Percentiles rank a stretch among this genome's conserved stretches.
Evolutionary conservation across 495 filamentous ascomycete genomes (phyloP).

Genomic region (Penicillium samsonianum): DNA sequence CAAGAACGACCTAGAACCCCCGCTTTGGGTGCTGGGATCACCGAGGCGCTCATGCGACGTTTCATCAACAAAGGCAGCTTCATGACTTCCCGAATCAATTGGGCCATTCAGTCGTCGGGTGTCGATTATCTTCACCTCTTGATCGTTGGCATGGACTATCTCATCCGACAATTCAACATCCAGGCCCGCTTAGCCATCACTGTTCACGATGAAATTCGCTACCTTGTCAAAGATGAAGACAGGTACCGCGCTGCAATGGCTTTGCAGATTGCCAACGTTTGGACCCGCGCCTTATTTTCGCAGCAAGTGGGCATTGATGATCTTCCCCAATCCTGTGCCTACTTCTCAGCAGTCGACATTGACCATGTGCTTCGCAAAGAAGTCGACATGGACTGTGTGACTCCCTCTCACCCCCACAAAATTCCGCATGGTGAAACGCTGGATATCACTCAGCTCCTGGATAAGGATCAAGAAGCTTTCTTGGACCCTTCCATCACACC

Average conservation of each 20-base stretch:
- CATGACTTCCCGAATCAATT: slow-evolving; percentile 96
- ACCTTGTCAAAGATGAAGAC: slow-evolving; percentile 82
- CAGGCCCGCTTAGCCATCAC: slow-evolving; percentile 85
- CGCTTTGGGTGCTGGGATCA: slow-evolving; percentile 94
- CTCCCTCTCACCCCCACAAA: slow-evolving; percentile 74
- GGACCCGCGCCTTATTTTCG: slow-evolving; percentile 95
- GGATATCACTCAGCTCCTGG: slow-evolving; percentile 73
- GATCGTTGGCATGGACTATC: slow-evolving; percentile 92
- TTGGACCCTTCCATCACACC: slow-evolving; percentile 66
- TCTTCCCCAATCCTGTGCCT: slow-evolving; percentile 89
- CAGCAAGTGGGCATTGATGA: slow-evolving; percentile 97
- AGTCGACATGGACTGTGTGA: slow-evolving; percentile 96
- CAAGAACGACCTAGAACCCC: slow-evolving; percentile 90
- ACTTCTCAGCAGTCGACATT: slow-evolving; percentile 93
- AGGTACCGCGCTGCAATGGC: slow-evolving; percentile 89
- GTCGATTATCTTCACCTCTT: slow-evolving; percentile 97
- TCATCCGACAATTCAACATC: slow-evolving; percentile 83
- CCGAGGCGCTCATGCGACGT: slow-evolving; percentile 85
- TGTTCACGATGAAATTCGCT: slow-evolving; percentile 97
- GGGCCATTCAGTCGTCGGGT: slow-evolving; percentile 96
- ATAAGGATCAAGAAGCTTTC: slow-evolving; percentile 60
- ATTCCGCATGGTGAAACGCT: slow-evolving; percentile 86
- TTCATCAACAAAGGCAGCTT: slow-evolving; percentile 89
- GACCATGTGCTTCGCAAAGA: slow-evolving; percentile 94
- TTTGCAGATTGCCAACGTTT: slow-evolving; percentile 89